Base-by-base conservation (phyloP, 257 asterid genomes). In the Nicotiana paniculata region DNA sequence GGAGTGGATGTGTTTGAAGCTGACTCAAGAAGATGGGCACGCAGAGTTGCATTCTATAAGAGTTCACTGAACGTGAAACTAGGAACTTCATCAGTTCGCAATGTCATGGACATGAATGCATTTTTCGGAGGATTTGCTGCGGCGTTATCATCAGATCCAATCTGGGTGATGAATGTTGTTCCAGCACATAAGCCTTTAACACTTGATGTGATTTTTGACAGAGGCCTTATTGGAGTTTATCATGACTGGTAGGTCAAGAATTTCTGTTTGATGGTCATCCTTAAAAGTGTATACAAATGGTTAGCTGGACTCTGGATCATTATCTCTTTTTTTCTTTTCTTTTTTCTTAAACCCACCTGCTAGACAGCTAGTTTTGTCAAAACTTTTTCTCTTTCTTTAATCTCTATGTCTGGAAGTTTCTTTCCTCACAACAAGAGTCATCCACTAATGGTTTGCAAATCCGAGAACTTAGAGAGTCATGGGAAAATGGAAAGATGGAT, bases 41-140 rank as follows among this genome's bases (percentile, higher is more conserved):
- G 93, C 84, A 90, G 95, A 86, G 88, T 94, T 46, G 86, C 97
- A 81, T 92, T 92, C 87, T 96, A 96, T 89, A 93, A 94, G 86
- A 90, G 85, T 62, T 86, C 93, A n/a, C 85, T 96, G 58, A 90
- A 92, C 82, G 63, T 96, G 77, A 90, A 94, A 83, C 80, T 96
- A 65, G 98, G 99, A 83, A 92, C 97, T 75, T 83, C 98, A 70
- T 88, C 96, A 43, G 82, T 96, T 81, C 90, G 99, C 67, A 96
- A 96, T 77, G 95, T 93, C 86, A 92, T 96, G 99, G 99, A 96
- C 90, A 93, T 94, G 99, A 95, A 96, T 75, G 99, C 99, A 7
- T 89, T 93, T 83, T 94, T 94, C 77, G 98, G 98, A 85, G 97
- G 99, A 55, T 96, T 96, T 90, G 98, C 98, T 35, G 94, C 98